Evolutionary conservation across 2,329 filamentous ascomycete genomes (phyloP).

Genomic region (Aspergillus alliaceus): DNA sequence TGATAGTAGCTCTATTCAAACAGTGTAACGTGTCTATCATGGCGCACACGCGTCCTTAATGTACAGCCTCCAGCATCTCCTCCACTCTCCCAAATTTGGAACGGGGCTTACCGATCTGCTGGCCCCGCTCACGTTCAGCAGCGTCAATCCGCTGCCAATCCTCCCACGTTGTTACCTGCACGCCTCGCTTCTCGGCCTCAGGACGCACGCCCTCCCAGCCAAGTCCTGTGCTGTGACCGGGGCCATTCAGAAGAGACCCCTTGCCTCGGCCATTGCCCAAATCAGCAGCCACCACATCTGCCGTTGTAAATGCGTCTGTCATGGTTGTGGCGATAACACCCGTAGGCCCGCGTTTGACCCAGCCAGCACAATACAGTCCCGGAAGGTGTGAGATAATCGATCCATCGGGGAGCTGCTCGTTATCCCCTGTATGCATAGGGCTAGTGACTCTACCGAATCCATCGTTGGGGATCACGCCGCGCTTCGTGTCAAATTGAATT

Average conservation of each 20-base stretch:
- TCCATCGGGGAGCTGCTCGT: constrained; percentile 29
- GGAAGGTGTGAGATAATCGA: constrained; percentile 55
- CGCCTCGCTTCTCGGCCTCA: constrained; percentile 57
- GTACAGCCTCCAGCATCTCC: constrained; percentile 56
- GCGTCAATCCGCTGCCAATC: constrained; percentile 85
- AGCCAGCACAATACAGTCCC: constrained; percentile 89
- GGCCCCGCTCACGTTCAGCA: constrained; percentile 70
- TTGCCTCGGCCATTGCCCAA: constrained; percentile 51
- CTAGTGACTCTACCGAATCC: constrained; percentile 69
- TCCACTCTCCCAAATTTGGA: constrained; percentile 63
- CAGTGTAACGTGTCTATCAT: neutral
- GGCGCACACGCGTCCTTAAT: constrained; percentile 4
- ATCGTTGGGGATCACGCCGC: constrained; percentile 82
- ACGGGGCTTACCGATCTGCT: constrained; percentile 69
- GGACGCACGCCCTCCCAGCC: constrained; percentile 78
- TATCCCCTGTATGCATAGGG: constrained; percentile 26
- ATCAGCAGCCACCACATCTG: constrained; percentile 78
- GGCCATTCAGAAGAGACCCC: constrained; percentile 49
- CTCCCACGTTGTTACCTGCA: constrained; percentile 71
- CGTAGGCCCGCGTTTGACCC: constrained; percentile 93
- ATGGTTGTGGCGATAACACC: constrained; percentile 96
- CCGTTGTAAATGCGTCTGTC: constrained; percentile 89
- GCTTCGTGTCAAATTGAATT: constrained; percentile 72
- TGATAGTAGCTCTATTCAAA: neutral
- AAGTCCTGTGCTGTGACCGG: constrained; percentile 40